These are phyloP conservation scores for Aspergillus sergii DNA, from an alignment of 2,329 filamentous ascomycete genomes.

Conservation along the genomic window DNA sequence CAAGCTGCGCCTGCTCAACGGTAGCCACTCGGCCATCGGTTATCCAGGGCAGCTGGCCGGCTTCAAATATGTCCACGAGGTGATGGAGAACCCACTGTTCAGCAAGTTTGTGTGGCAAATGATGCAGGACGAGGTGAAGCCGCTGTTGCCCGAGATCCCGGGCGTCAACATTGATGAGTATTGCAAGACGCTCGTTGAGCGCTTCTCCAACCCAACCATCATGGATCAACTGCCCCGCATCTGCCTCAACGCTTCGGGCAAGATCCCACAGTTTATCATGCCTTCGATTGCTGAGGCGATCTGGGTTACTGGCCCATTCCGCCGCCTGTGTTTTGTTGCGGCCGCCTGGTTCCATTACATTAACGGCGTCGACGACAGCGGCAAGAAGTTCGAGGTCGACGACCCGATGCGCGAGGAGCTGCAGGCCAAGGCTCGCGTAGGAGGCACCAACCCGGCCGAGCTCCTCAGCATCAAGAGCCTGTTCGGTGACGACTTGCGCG, in stretches of 20 bases:
- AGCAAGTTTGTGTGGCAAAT: constrained; percentile 55
- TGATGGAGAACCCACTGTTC: constrained; percentile 53
- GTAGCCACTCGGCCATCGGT: constrained; percentile 55
- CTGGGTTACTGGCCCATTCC: constrained; percentile 48
- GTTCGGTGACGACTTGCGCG: constrained; percentile 56
- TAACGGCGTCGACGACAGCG: constrained; percentile 53
- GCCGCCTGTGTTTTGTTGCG: constrained; percentile 53
- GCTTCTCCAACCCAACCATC: constrained; percentile 60
- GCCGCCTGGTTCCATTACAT: constrained; percentile 57
- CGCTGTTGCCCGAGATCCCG: constrained; percentile 53
- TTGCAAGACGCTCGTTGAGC: constrained; percentile 56
- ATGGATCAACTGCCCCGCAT: constrained; percentile 58
- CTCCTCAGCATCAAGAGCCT: constrained; percentile 52
- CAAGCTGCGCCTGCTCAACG: constrained; percentile 59
- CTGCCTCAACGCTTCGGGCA: constrained; percentile 56
- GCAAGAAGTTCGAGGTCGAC: constrained; percentile 44
- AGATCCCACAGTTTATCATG: constrained; percentile 53
- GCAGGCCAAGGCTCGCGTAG: constrained; percentile 48
- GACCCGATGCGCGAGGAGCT: constrained; percentile 55
- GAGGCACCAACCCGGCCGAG: constrained; percentile 45
- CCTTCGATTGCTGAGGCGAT: constrained; percentile 46
- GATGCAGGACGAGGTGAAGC: constrained; percentile 60
- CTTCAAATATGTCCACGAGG: constrained; percentile 59
- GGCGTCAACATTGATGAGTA: constrained; percentile 57
- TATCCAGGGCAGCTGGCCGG: constrained; percentile 56